Conservation (phyloP, 2,329 filamentous ascomycete species). For the Xylaria multiplex region DNA sequence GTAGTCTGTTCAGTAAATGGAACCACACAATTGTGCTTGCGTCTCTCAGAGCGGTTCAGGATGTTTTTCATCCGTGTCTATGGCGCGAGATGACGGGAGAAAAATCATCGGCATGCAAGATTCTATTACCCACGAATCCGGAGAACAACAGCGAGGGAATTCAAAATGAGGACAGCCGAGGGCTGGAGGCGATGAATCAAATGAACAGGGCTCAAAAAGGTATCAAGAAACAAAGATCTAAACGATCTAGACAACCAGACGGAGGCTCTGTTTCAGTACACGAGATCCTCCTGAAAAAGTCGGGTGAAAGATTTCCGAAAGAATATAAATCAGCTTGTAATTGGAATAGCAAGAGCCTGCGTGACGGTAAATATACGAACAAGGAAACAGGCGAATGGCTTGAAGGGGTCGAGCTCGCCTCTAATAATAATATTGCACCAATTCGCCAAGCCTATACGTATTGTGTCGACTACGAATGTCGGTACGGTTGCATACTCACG, state of each 20-base stretch:
- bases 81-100: no score
- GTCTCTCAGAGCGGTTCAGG: no score
- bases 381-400: not conserved
- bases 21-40: slow-evolving; percentile 14
- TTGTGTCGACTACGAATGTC: not conserved
- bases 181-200: no score
- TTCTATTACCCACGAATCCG: no score
- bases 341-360: not conserved
- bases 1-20: slow-evolving; percentile 1
- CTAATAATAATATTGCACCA: not conserved
- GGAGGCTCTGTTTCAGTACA: not conserved
- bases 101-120: no score
- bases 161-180: no score
- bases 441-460: slow-evolving; percentile 4
- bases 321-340: not conserved
- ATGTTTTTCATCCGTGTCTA: no score
- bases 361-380: not conserved
- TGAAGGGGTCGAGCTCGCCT: not conserved
- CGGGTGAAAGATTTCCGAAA: not conserved
- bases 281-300: not conserved
- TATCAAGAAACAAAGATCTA: no score
- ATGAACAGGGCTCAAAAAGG: no score
- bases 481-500: not conserved
- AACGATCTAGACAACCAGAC: not conserved
- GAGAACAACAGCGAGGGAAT: no score